phyloP scores from a whole-genome alignment of 345 rosid genomes.

The Camelina laxa region DNA sequence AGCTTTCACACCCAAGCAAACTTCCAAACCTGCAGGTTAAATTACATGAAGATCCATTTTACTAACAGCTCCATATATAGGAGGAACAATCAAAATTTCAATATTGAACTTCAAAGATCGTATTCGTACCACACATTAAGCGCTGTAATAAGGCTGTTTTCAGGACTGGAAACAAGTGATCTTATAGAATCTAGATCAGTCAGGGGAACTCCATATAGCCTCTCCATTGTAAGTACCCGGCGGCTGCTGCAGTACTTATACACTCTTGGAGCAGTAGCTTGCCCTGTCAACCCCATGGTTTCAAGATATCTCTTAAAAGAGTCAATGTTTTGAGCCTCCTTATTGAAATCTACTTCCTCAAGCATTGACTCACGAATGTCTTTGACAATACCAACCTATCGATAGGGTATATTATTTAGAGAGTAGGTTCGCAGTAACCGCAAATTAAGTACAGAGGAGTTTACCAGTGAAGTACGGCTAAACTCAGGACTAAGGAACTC shows the following conservation, averaged over 20 bases:
- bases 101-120: slow-evolving; percentile 31
- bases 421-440: slow-evolving; percentile 4
- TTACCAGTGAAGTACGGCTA: slow-evolving; percentile 90
- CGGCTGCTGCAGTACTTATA: slow-evolving; percentile 82
- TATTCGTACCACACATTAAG: slow-evolving; percentile 95
- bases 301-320: slow-evolving; percentile 82
- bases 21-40: slow-evolving; percentile 84
- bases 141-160: slow-evolving; percentile 88
- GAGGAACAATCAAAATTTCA: not conserved
- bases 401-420: slow-evolving; percentile 20
- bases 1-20: slow-evolving; percentile 88
- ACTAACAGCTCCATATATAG: slow-evolving; percentile 1
- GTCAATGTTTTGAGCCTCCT: slow-evolving; percentile 87
- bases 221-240: slow-evolving; percentile 92
- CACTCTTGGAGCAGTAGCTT: slow-evolving; percentile 93
- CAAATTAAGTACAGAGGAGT: not conserved
- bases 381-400: slow-evolving; percentile 82
- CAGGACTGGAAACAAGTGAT: slow-evolving; percentile 86
- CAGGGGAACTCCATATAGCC: slow-evolving; percentile 97
- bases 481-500: slow-evolving; percentile 92
- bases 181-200: slow-evolving; percentile 94
- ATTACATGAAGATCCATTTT: slow-evolving; percentile 10
- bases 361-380: slow-evolving; percentile 97
- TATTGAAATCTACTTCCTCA: slow-evolving; percentile 93
- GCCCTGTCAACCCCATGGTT: slow-evolving; percentile 82